phyloP scores from a whole-genome alignment of 2,329 filamentous ascomycete species.

The Aureobasidium namibiae region DNA sequence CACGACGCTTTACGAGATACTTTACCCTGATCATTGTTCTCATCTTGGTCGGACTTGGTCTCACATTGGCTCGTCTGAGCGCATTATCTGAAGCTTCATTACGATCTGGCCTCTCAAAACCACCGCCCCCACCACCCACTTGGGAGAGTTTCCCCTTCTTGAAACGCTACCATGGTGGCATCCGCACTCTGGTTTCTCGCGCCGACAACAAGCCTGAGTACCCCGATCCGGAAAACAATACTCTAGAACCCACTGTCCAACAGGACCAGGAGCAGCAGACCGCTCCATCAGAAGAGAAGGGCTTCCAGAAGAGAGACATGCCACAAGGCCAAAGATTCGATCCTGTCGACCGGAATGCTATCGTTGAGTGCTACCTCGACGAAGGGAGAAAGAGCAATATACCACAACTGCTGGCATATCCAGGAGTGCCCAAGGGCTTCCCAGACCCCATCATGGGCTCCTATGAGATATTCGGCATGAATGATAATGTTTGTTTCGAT shows the following conservation, averaged over 20 bases:
- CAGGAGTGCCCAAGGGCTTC: slow-evolving; percentile 74
- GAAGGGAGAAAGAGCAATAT: slow-evolving; percentile 54
- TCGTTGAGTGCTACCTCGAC: slow-evolving; percentile 74
- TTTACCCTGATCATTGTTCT: slow-evolving; percentile 65
- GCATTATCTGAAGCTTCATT: slow-evolving; percentile 41
- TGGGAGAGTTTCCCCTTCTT: slow-evolving; percentile 87
- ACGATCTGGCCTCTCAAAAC: slow-evolving; percentile 46
- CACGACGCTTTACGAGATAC: slow-evolving; percentile 64
- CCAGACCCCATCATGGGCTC: slow-evolving; percentile 82
- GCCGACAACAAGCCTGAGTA: slow-evolving; percentile 71
- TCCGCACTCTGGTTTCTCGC: slow-evolving; percentile 60
- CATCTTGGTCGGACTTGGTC: slow-evolving; percentile 66
- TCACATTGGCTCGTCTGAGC: slow-evolving; percentile 54
- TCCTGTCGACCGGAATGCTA: slow-evolving; percentile 57
- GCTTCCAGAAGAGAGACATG: slow-evolving; percentile 25
- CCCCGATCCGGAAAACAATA: slow-evolving; percentile 56
- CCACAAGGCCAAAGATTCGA: slow-evolving; percentile 43
- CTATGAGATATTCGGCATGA: slow-evolving; percentile 68
- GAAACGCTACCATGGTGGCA: slow-evolving; percentile 81
- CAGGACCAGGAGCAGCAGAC: slow-evolving; percentile 28
- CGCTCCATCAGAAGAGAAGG: slow-evolving; percentile 16
- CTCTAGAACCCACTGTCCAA: slow-evolving; percentile 33
- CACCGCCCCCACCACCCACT: slow-evolving; percentile 55
- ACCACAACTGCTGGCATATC: slow-evolving; percentile 63
- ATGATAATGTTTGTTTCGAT: slow-evolving; percentile 87